Evolutionary conservation across 1,284 basidiomycete genomes (phyloP).

Genomic region (Kwoniella shivajii): DNA sequence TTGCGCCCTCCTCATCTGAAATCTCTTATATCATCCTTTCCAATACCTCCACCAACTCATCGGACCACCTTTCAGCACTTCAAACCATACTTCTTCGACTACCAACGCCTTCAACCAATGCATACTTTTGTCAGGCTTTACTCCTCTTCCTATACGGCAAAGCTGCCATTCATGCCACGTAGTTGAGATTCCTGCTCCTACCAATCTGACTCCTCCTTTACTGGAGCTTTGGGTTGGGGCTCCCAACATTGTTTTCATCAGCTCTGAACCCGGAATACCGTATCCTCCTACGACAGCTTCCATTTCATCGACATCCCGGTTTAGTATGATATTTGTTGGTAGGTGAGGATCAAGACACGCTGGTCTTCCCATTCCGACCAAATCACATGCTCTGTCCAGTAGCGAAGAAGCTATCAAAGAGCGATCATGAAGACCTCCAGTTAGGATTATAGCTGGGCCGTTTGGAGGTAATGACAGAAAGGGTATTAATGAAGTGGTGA

Average conservation of each 20-base stretch:
- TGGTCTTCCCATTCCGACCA: constrained; percentile 47
- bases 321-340: constrained; percentile 35
- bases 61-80: constrained; percentile 33
- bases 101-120: constrained; percentile 35
- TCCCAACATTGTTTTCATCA: constrained; percentile 28
- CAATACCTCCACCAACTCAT: constrained; percentile 14
- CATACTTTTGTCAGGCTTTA: constrained; percentile 39
- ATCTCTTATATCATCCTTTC: neutral
- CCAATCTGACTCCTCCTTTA: constrained; percentile 34
- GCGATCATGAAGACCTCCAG: constrained; percentile 46
- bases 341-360: constrained; percentile 42
- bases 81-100: constrained; percentile 37
- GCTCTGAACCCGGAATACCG: constrained; percentile 32
- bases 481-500: constrained; percentile 42
- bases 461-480: constrained; percentile 35
- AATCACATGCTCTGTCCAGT: constrained; percentile 38
- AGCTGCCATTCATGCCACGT: constrained; percentile 53
- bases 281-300: constrained; percentile 34
- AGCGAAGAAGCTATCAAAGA: constrained; percentile 36
- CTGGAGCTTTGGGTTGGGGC: constrained; percentile 18
- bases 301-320: constrained; percentile 23
- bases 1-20: neutral
- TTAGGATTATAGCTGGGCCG: constrained; percentile 49
- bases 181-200: constrained; percentile 46
- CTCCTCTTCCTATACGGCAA: constrained; percentile 39